Conservation (phyloP, 2,329 filamentous ascomycete species). For the Fusarium concolor region DNA sequence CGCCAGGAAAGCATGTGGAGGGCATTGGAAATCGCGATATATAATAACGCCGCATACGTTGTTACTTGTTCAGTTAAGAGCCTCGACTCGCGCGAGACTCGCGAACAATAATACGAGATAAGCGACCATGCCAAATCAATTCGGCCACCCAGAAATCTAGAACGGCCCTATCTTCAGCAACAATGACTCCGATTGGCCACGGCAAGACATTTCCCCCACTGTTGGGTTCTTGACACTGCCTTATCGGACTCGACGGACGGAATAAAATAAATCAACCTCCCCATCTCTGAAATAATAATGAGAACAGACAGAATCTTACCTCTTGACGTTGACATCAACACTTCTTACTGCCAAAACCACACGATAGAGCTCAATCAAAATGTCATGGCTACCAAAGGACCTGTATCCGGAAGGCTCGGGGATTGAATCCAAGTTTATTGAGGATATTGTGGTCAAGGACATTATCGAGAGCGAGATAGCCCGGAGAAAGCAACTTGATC, state of each 20-base stretch:
- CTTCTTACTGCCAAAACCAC: not conserved
- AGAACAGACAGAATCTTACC: slow-evolving; percentile 16
- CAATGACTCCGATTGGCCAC: slow-evolving; percentile 11
- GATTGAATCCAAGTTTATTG: slow-evolving; percentile 4
- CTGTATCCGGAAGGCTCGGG: not conserved
- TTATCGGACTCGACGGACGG: slow-evolving; percentile 26
- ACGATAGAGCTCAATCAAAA: not conserved
- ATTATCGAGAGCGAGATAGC: not conserved
- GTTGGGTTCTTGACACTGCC: slow-evolving; percentile 21
- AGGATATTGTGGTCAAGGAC: slow-evolving; percentile 28
- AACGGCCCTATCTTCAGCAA: slow-evolving; percentile 18
- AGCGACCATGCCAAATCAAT: slow-evolving; percentile 7
- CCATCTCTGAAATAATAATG: slow-evolving; percentile 11
- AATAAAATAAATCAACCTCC: slow-evolving; percentile 27
- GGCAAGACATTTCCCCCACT: slow-evolving; percentile 4
- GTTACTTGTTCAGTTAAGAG: not conserved
- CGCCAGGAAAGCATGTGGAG: not conserved
- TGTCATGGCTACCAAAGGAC: slow-evolving; percentile 7
- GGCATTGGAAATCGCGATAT: not conserved
- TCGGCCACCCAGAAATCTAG: slow-evolving; percentile 28
- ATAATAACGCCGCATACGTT: not conserved
- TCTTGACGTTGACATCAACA: slow-evolving; percentile 21
- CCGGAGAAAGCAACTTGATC: not conserved
- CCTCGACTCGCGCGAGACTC: slow-evolving; percentile 5
- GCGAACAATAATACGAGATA: slow-evolving; percentile 20